A percentile compares a stretch with the other conserved stretches of the same genome.
phyloP scores from a whole-genome alignment of 768 basidiomycete species.

The Floccularia luteovirens region DNA sequence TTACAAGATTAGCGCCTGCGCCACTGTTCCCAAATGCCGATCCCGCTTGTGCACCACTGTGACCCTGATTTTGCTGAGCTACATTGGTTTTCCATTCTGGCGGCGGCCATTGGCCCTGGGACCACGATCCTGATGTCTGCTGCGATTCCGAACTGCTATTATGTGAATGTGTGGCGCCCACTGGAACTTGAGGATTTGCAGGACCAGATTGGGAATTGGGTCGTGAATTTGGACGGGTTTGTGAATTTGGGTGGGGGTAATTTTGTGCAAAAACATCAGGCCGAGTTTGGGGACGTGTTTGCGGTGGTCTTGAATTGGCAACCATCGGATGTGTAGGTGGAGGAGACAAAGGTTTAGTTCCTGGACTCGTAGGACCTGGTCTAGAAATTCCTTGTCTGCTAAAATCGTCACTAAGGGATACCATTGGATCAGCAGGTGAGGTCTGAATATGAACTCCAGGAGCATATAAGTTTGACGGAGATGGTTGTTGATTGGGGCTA shows the following conservation, averaged over 20 bases:
- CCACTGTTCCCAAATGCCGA: no score
- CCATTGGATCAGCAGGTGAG: background rate
- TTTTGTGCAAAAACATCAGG: background rate
- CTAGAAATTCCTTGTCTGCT: background rate
- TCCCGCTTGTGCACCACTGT: no score
- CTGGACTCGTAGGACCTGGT: no score
- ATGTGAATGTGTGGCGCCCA: background rate
- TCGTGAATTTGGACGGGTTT: conserved; percentile 5
- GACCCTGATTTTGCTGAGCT: no score
- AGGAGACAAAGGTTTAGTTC: background rate
- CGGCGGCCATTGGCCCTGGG: conserved; percentile 33
- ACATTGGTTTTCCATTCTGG: conserved; percentile 29
- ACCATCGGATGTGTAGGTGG: background rate
- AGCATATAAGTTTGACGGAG: no score
- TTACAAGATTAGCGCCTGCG: conserved; percentile 23
- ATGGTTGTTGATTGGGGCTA: background rate
- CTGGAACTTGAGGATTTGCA: conserved; percentile 3
- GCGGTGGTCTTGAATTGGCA: background rate
- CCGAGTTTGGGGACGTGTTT: conserved; percentile 11
- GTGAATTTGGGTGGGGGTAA: background rate
- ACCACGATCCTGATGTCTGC: conserved; percentile 11
- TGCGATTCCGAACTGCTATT: conserved; percentile 3
- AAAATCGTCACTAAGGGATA: background rate
- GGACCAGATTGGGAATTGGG: conserved; percentile 4
- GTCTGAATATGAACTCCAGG: background rate